phyloP scores from a whole-genome alignment of 2,329 filamentous ascomycete species.

The Lasiodiplodia hormozganensis region DNA sequence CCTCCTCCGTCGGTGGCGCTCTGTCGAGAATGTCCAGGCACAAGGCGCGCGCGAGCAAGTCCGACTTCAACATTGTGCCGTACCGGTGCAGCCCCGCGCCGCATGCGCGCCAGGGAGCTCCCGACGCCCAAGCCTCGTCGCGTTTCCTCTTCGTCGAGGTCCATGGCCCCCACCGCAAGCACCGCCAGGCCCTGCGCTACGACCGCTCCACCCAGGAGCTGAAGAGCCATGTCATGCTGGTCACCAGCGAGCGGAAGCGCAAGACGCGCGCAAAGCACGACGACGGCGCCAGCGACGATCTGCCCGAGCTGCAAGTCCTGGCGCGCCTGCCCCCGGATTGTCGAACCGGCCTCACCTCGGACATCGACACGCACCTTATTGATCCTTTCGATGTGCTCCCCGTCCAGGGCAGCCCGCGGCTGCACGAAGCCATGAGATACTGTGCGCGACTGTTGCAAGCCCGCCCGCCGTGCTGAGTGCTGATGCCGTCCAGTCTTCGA shows the following conservation, averaged over 20 bases:
- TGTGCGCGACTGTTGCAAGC: background rate
- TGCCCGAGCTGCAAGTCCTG: background rate
- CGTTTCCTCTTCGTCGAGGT: slow-evolving; percentile 16
- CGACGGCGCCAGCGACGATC: background rate
- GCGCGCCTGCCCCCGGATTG: background rate
- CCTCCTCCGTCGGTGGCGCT: background rate
- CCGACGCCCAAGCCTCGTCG: background rate
- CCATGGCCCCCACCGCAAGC: background rate
- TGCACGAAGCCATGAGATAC: background rate
- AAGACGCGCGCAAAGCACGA: background rate
- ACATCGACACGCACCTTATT: background rate
- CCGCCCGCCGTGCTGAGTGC: background rate
- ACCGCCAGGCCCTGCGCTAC: slow-evolving; percentile 4
- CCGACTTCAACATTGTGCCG: background rate
- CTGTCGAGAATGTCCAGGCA: background rate
- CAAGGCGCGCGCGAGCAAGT: background rate
- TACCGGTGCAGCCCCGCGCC: background rate
- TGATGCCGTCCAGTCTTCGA: background rate
- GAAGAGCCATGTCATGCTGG: slow-evolving; percentile 15
- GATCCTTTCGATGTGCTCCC: slow-evolving; percentile 10
- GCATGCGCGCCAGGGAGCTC: background rate
- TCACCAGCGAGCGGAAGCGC: background rate
- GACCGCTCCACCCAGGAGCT: slow-evolving; percentile 12
- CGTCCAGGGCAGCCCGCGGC: background rate
- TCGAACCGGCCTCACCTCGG: background rate